Conservation (phyloP, 2,329 filamentous ascomycete genomes). For the Phialemoniopsis sp. region DNA sequence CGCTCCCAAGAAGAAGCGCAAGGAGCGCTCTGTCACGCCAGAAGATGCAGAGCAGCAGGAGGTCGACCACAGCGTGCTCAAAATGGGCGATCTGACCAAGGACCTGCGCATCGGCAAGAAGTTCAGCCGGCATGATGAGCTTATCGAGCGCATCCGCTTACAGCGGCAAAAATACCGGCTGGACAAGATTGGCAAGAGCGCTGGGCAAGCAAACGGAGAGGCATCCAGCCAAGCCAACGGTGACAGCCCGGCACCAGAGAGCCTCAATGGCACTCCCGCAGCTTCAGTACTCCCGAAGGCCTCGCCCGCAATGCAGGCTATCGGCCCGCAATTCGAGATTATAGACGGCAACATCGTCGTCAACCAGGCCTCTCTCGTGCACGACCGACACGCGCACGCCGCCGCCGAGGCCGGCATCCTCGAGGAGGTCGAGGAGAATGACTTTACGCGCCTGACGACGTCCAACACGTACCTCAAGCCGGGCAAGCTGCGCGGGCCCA, state of each 20-base stretch:
- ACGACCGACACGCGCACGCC: constrained; percentile 65
- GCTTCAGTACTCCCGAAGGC: constrained; percentile 5
- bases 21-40: constrained; percentile 50
- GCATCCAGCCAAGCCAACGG: constrained; percentile 11
- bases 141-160: constrained; percentile 61
- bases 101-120: constrained; percentile 70
- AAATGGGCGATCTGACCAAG: constrained; percentile 68
- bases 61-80: constrained; percentile 63
- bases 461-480: constrained; percentile 60
- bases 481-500: constrained; percentile 58
- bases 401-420: constrained; percentile 45
- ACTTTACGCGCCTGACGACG: constrained; percentile 70
- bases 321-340: constrained; percentile 55
- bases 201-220: constrained; percentile 19
- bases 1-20: constrained; percentile 19
- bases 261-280: constrained; percentile 6
- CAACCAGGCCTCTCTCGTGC: constrained; percentile 61
- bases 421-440: constrained; percentile 70
- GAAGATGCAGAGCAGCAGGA: constrained; percentile 58
- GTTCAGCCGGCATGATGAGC: constrained; percentile 69
- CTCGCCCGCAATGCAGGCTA: constrained; percentile 17
- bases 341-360: constrained; percentile 71
- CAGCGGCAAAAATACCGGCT: constrained; percentile 21
- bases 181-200: constrained; percentile 31
- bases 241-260: constrained; percentile 4